Evolutionary conservation across 768 basidiomycete species (phyloP).

Genomic region (Rubroboletus satanas): DNA sequence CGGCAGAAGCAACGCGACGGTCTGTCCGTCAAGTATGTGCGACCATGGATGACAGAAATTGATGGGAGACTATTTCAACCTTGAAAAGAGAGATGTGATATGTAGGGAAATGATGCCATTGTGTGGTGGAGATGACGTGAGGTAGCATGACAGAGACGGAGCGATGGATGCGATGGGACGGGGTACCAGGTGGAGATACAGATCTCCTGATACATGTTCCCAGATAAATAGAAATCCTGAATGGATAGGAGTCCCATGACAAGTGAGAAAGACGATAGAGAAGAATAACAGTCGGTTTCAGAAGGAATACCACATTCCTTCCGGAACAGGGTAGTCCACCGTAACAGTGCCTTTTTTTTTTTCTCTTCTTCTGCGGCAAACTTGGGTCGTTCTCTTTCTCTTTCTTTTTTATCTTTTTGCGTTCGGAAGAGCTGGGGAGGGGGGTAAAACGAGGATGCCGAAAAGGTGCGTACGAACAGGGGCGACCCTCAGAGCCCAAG

Average conservation of each 20-base stretch:
- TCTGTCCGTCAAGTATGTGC: conserved; percentile 24
- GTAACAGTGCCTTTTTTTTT: conserved; percentile 2
- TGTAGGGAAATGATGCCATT: conserved; percentile 29
- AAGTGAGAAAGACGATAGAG: conserved; percentile 18
- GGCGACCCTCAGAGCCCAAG: conserved; percentile 49
- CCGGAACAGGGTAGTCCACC: conserved; percentile 22
- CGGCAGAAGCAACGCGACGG: conserved; percentile 11
- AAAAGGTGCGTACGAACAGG: conserved; percentile 13
- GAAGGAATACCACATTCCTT: conserved; percentile 18
- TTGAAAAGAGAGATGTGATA: conserved; percentile 17
- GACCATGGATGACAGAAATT: conserved; percentile 9
- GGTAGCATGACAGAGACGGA: conserved; percentile 18
- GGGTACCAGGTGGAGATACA: conserved; percentile 23
- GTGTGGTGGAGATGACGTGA: conserved; percentile 24
- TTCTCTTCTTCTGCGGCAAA: conserved; percentile 5
- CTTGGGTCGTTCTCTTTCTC: background rate
- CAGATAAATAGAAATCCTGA: conserved; percentile 35
- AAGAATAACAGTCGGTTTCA: conserved; percentile 17
- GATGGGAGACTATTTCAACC: conserved; percentile 12
- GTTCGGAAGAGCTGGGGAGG: conserved; percentile 1
- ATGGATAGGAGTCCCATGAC: conserved; percentile 28
- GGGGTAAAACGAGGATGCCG: conserved; percentile 8
- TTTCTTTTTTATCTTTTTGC: background rate
- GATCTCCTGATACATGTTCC: conserved; percentile 29
- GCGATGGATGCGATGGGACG: conserved; percentile 24